phyloP scores from a whole-genome alignment of 163 green algal genomes.

The Volvox carteri region DNA sequence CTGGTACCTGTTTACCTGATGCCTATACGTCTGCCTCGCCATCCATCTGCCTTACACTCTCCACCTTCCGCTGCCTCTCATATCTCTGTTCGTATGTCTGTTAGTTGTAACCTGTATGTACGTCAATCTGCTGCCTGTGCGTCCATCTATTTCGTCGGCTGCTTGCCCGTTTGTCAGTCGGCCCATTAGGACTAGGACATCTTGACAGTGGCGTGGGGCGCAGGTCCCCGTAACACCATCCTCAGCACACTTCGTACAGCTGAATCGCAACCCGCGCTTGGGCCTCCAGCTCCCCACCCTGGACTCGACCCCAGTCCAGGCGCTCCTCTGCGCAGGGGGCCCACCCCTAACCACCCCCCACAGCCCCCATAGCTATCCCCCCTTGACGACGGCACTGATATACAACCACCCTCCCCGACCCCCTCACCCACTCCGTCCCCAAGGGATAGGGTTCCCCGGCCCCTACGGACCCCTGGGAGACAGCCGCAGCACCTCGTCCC shows the following conservation, averaged over 20 bases:
- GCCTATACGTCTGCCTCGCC: no score
- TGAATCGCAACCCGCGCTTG: not conserved
- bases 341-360: not conserved
- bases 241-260: conserved; percentile 10
- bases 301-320: not conserved
- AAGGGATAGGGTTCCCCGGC: no score
- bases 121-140: no score
- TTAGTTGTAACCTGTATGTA: no score
- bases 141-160: not conserved
- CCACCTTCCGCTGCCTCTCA: no score
- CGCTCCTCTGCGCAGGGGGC: no score
- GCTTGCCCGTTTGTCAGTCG: not conserved
- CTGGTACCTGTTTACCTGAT: no score
- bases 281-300: not conserved
- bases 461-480: no score
- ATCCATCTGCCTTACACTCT: no score
- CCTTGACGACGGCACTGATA: not conserved
- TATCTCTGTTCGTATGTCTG: no score
- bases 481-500: no score
- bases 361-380: not conserved
- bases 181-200: conserved; percentile 36
- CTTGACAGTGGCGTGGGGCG: conserved; percentile 13
- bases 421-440: not conserved
- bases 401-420: not conserved
- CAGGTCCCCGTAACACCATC: not conserved